Conservation (phyloP, 164 flowering plant species). For the Chimonanthus praecox region DNA sequence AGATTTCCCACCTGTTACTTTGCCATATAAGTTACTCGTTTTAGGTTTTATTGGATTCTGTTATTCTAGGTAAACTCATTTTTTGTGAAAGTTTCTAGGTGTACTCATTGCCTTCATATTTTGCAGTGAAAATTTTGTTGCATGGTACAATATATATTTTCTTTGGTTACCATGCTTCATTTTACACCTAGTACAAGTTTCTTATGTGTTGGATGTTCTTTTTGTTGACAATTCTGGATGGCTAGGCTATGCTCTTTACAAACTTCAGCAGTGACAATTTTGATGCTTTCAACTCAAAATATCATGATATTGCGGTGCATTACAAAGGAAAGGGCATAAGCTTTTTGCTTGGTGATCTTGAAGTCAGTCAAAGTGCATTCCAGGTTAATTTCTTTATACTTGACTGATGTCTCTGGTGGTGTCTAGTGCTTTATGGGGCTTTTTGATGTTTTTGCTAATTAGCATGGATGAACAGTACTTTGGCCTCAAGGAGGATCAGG, state of each 20-base stretch:
- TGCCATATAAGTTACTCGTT: background rate
- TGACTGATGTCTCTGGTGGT: background rate
- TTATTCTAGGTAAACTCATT: background rate
- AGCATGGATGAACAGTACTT: constrained; percentile 54
- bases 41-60: background rate
- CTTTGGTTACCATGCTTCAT: background rate
- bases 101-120: background rate
- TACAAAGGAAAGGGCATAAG: constrained; percentile 50
- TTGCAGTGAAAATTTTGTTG: background rate
- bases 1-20: background rate
- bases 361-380: constrained; percentile 65
- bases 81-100: background rate
- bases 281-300: constrained; percentile 52
- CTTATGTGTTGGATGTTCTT: background rate
- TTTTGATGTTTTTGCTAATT: background rate
- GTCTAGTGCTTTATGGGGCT: background rate
- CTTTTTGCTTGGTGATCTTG: constrained; percentile 80
- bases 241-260: constrained; percentile 71
- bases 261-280: constrained; percentile 46
- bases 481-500: constrained; percentile 67
- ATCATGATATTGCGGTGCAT: constrained; percentile 51
- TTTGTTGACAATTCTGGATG: background rate
- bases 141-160: background rate
- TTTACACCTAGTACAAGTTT: background rate
- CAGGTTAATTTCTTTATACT: constrained; percentile 38